These are phyloP conservation scores for Acanthamoeba lenticulata DNA, from an alignment of 208 protist genomes.

Conservation along the genomic window DNA sequence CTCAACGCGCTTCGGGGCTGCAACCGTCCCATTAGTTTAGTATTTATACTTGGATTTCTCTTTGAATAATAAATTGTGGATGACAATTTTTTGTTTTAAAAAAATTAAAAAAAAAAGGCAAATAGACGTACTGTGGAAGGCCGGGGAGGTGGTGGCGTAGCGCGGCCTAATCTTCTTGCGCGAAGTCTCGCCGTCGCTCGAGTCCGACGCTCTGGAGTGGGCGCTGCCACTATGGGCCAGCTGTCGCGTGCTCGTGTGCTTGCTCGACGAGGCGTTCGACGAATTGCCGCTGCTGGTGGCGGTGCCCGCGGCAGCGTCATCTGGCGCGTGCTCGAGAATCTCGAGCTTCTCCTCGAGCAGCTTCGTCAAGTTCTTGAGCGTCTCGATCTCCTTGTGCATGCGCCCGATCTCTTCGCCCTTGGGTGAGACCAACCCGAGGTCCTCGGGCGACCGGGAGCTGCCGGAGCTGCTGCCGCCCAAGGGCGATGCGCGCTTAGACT, in stretches of 20 bases:
- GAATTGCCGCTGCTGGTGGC: background rate
- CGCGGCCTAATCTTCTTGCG: background rate
- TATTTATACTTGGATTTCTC: too few relatives aligned
- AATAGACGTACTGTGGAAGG: background rate
- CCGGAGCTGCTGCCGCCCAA: too few relatives aligned
- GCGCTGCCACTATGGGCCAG: background rate
- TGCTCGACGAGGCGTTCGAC: background rate
- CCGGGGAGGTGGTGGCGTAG: background rate
- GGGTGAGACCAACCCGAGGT: background rate
- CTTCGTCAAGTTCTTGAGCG: conserved; percentile 43
- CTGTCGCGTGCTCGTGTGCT: background rate
- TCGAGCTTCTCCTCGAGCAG: conserved; percentile 42
- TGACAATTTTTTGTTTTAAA: too few relatives aligned
- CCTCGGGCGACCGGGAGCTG: background rate
- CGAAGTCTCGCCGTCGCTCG: background rate
- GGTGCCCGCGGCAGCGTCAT: background rate
- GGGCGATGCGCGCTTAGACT: too few relatives aligned
- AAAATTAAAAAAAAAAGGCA: too few relatives aligned
- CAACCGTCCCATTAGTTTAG: background rate
- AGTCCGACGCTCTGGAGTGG: background rate
- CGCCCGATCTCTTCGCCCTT: conserved; percentile 10
- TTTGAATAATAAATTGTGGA: too few relatives aligned
- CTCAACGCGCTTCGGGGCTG: background rate
- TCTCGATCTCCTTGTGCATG: conserved; percentile 58
- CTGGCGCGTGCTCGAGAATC: conserved; percentile 13